Percentiles rank a stretch among this genome's conserved stretches.
phyloP scores from a whole-genome alignment of 352 stramenopile genomes.

The Pythium folliculosum region DNA sequence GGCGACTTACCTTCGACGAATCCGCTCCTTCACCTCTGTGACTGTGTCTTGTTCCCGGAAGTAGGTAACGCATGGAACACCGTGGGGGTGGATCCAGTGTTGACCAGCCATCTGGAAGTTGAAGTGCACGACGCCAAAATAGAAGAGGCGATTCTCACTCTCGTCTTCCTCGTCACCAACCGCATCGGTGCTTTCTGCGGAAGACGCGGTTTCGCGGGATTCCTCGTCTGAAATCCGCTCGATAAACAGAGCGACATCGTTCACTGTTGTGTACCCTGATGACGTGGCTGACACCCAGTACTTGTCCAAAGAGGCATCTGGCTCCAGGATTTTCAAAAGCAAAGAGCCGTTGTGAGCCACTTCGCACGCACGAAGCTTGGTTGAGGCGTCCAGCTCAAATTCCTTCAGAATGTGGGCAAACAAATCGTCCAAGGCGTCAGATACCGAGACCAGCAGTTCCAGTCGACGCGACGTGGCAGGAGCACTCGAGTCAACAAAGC shows the following conservation, averaged over 20 bases:
- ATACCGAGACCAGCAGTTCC: constrained; percentile 68
- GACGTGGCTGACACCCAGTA: constrained; percentile 41
- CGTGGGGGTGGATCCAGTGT: constrained; percentile 76
- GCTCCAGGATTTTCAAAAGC: constrained; percentile 43
- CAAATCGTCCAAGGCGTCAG: constrained; percentile 50
- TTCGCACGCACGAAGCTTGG: constrained; percentile 56
- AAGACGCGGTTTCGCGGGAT: constrained; percentile 4
- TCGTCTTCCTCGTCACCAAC: constrained; percentile 13
- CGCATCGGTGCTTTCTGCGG: not conserved
- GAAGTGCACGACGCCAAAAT: constrained; percentile 75
- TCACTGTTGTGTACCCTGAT: constrained; percentile 29
- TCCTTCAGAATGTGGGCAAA: constrained; percentile 45
- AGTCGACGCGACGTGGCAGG: constrained; percentile 39
- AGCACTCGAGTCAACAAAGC: constrained; percentile 50
- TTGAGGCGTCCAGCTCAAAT: constrained; percentile 44
- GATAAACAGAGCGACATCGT: constrained; percentile 59
- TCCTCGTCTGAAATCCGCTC: constrained; percentile 52
- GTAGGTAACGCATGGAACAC: constrained; percentile 65
- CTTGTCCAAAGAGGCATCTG: constrained; percentile 41
- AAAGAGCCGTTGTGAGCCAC: constrained; percentile 66
- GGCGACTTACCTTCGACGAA: constrained; percentile 38
- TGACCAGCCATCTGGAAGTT: constrained; percentile 57
- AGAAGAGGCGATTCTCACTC: constrained; percentile 35
- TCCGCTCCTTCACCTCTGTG: constrained; percentile 64
- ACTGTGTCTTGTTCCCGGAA: constrained; percentile 72